Percentiles rank a stretch among this genome's conserved stretches.
phyloP scores from a whole-genome alignment of 768 basidiomycete species.

The Lactifluus rugatus region DNA sequence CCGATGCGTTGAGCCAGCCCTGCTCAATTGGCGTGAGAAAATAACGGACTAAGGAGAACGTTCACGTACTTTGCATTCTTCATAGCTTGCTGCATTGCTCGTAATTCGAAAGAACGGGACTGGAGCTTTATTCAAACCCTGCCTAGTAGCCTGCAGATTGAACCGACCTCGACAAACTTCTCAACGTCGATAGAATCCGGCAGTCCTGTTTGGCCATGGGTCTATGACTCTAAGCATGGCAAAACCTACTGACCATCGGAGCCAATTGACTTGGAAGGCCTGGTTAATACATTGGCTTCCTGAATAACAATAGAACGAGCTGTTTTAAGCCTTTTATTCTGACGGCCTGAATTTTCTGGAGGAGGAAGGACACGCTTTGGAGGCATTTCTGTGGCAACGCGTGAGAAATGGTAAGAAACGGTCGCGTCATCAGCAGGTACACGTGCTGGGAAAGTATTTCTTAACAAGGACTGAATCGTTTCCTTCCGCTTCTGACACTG shows the following conservation, averaged over 20 bases:
- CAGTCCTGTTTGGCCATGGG: slow-evolving; percentile 36
- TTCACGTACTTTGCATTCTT: slow-evolving; percentile 55
- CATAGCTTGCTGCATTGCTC: slow-evolving; percentile 84
- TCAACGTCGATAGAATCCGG: slow-evolving; percentile 79
- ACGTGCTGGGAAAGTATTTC: slow-evolving; percentile 16
- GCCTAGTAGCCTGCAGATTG: background rate
- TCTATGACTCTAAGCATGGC: background rate
- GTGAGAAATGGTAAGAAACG: background rate
- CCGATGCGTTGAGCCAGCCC: slow-evolving; percentile 62
- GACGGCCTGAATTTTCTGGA: slow-evolving; percentile 31
- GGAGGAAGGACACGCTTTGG: slow-evolving; percentile 32
- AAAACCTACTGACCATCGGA: slow-evolving; percentile 33
- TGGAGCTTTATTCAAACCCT: slow-evolving; percentile 25
- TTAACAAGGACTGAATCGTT: background rate
- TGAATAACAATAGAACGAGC: slow-evolving; percentile 67
- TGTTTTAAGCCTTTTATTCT: slow-evolving; percentile 61
- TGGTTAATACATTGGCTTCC: slow-evolving; percentile 28
- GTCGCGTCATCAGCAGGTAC: background rate
- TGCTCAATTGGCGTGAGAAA: slow-evolving; percentile 24
- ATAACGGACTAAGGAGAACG: background rate
- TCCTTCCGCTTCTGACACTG: no score
- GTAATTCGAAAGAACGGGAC: slow-evolving; percentile 84
- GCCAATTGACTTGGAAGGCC: slow-evolving; percentile 32
- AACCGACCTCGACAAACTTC: slow-evolving; percentile 68
- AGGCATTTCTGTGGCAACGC: slow-evolving; percentile 25